Conservation (phyloP, 805 yeast genomes). For the Starmera dryadoides region DNA sequence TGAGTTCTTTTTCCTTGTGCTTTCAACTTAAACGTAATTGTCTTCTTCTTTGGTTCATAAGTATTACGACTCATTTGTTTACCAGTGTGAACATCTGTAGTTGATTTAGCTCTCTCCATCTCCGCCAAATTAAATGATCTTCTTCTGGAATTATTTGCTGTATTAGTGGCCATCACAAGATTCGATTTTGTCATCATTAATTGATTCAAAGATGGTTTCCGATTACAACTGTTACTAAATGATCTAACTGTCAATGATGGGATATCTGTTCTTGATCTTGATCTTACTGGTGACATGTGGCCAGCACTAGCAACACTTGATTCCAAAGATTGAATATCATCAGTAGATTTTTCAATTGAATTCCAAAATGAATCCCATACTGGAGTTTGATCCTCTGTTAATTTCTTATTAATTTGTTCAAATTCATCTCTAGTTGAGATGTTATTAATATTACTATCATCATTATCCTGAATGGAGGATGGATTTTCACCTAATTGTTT, state of each 20-base stretch:
- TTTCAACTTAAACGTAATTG: constrained; percentile 14
- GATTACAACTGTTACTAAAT: constrained; percentile 1
- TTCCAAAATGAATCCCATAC: constrained; percentile 27
- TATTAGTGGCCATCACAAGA: too few relatives aligned
- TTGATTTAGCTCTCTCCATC: constrained; percentile 6
- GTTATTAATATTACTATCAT: constrained; percentile 13
- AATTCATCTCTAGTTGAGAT: constrained; percentile 3
- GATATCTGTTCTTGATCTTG: constrained; percentile 18
- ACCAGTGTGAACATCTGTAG: neutral
- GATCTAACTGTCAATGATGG: neutral
- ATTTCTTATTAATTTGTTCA: constrained; percentile 16
- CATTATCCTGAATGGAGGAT: neutral
- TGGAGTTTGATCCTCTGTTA: constrained; percentile 16
- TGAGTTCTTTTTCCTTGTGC: constrained; percentile 9
- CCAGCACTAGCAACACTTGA: constrained; percentile 11
- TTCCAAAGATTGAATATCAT: constrained; percentile 19
- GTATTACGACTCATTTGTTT: neutral
- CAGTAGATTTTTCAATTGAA: constrained; percentile 22
- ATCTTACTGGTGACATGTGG: constrained; percentile 11
- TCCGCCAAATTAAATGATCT: constrained; percentile 11
- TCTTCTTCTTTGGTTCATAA: constrained; percentile 1
- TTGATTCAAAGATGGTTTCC: constrained; percentile 16
- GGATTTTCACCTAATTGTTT: constrained; percentile 23
- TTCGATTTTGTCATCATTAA: constrained; percentile 8
- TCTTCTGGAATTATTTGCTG: too few relatives aligned